A percentile compares a stretch with the other conserved stretches of the same genome.
Conservation (phyloP, 1,139 yeast species). For the Pichia sp. region DNA sequence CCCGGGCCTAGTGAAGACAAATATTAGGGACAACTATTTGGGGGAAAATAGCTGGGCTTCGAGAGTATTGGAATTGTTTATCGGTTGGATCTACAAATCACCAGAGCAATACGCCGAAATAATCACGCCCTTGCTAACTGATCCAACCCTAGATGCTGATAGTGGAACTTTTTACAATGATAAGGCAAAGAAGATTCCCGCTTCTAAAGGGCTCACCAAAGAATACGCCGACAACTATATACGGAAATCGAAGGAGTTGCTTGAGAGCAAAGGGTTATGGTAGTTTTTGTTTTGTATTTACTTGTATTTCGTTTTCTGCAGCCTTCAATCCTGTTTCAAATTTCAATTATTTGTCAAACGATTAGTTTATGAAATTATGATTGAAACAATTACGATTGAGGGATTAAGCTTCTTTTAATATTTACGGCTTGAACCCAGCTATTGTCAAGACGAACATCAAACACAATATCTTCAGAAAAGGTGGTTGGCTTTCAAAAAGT, state of each 20-base stretch:
- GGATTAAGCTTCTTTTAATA: too few relatives aligned
- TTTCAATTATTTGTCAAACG: too few relatives aligned
- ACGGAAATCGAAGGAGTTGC: constrained; percentile 18
- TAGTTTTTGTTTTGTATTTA: too few relatives aligned
- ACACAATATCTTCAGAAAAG: too few relatives aligned
- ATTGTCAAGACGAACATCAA: too few relatives aligned
- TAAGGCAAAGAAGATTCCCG: constrained; percentile 27
- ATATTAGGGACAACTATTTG: constrained; percentile 32
- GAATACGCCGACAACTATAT: constrained; percentile 27
- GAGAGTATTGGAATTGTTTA: constrained; percentile 25
- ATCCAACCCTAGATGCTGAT: constrained; percentile 29
- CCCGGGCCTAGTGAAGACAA: constrained; percentile 36
- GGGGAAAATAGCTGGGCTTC: constrained; percentile 29
- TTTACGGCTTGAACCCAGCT: too few relatives aligned
- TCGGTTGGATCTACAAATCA: constrained; percentile 32
- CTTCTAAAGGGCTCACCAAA: constrained; percentile 29
- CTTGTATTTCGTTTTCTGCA: too few relatives aligned
- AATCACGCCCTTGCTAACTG: constrained; percentile 31
- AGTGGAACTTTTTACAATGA: constrained; percentile 32
- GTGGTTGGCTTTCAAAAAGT: too few relatives aligned
- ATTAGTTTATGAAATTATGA: too few relatives aligned
- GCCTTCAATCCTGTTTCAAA: too few relatives aligned
- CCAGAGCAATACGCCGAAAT: constrained; percentile 33
- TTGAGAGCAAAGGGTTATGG: constrained; percentile 2
- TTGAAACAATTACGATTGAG: too few relatives aligned